Base-by-base conservation (phyloP, 345 rosid species). In the Lepidium aucheri region DNA sequence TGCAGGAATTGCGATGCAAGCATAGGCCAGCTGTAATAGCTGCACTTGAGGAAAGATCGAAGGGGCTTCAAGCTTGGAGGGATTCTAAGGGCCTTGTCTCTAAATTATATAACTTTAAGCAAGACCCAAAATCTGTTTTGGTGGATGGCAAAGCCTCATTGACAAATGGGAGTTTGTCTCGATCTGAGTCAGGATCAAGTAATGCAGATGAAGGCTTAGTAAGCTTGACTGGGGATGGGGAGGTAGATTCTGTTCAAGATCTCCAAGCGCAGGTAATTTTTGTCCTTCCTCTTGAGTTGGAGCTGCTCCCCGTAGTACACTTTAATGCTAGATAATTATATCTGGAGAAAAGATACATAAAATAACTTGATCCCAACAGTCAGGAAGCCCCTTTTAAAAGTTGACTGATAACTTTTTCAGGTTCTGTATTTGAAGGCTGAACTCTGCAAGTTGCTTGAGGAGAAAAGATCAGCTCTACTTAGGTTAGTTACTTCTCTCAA, bases 371-470 rank as follows among this genome's bases (percentile, higher is more conserved):
- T 67, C 53, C 43, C 42, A n/a, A 36, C 52, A 28, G 60, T 65
- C 54, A 50, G 67, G 39, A 17, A 41, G 6, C 45, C 57, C 57
- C 35, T 53, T 18, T 44, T 60, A 34, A 54, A 61, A 46, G 44
- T 61, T 67, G 3, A 8, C 57, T 38, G 67, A 32, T 8, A 54
- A 45, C 46, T 53, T 60, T 61, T 81, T 76, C 90, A 95, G 99
- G 94, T 91, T 18, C 81, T 81, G 15, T 95, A 87, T 87, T 72
- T 95, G 82, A 95, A 95, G 82, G 90, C 78, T 67, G 99, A 95
- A 78, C 80, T 95, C 75, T 95, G 96, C 84, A 89, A 80, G 67
- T 80, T 95, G 80, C 82, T 95, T 54, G 99, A 95, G 77, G 98
- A 95, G 71, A 95, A 95, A 83, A 81, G 98, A 87, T 91, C 99